Base-by-base conservation (phyloP, 108 stramenopile genomes). In the Pseudonitzschia multiseries region DNA sequence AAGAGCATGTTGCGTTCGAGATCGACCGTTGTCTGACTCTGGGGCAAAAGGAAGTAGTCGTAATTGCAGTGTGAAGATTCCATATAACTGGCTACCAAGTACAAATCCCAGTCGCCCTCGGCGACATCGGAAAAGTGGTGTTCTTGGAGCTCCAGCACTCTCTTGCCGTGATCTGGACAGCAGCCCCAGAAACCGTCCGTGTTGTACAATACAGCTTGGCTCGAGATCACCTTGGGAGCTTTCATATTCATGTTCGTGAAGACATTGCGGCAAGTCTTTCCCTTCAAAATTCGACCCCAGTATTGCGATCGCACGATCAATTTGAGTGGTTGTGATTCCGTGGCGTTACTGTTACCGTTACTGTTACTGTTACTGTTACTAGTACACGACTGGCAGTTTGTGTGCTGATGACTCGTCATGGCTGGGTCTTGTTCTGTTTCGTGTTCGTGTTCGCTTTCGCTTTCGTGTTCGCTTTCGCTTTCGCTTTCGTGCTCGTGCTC, bases 141-240 rank as follows among this genome's bases (percentile, higher is more conserved):
- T 41, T 82, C 77, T 20, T 56, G 62, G 42, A 82, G 54, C 54
- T 82, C 81, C 13, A 82, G 27, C 15, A 82, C 81, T 41, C 81
- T 72, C 43, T 71, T 71, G 3, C 81, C 81, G 24, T 78, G 77
- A 56, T 69, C 57, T 27, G 68, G 76, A 42, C 81, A 82, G 40
- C 81, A 82, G 12, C 81, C 81, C 73, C 76, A 82, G 74, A 70
- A 80, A 33, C 70, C 74, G n/a, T 78, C 77, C 15, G 59, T 65
- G 24, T 77, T 68, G 52, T 64, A 52, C 22, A 75, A 65, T 8
- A 75, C 70, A 20, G 79, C 74, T 51, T 80, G 73, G 29, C 62
- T 57, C 10, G 69, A 33, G 66, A 80, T 79, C 15, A 61, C 44
- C 0, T 64, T 70, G 14, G 43, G 53, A 10, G 69, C 53, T 56